phyloP scores from a whole-genome alignment of 1,139 yeast species.

The Pichia terricola region DNA sequence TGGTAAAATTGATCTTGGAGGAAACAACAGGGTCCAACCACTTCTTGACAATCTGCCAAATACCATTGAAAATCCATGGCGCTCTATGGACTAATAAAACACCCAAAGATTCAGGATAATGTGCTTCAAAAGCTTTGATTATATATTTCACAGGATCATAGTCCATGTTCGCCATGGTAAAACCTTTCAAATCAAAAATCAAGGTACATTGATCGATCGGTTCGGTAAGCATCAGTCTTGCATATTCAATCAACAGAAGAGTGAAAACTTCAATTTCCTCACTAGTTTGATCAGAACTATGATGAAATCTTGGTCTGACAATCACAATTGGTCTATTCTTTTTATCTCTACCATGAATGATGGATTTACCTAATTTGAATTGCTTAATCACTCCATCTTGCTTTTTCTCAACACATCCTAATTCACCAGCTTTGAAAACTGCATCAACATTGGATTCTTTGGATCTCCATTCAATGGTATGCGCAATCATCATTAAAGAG shows the following conservation, averaged over 20 bases:
- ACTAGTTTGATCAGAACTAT: constrained; percentile 58
- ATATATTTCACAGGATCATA: constrained; percentile 72
- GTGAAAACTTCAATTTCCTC: constrained; percentile 61
- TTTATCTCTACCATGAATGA: constrained; percentile 55
- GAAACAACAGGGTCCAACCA: constrained; percentile 92
- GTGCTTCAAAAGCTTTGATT: constrained; percentile 71
- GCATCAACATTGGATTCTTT: constrained; percentile 48
- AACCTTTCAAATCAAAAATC: constrained; percentile 66
- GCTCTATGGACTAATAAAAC: constrained; percentile 72
- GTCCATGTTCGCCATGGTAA: constrained; percentile 75
- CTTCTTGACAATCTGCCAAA: constrained; percentile 75
- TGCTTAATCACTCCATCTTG: constrained; percentile 42
- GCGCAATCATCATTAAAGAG: constrained; percentile 55
- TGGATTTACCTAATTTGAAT: constrained; percentile 49
- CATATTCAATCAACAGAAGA: constrained; percentile 57
- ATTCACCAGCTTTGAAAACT: constrained; percentile 55
- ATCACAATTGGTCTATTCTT: constrained; percentile 60
- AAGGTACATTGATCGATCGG: constrained; percentile 66
- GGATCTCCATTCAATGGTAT: constrained; percentile 62
- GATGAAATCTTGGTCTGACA: constrained; percentile 66
- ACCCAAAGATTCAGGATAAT: constrained; percentile 81
- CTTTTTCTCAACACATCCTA: constrained; percentile 26
- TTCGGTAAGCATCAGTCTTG: constrained; percentile 52
- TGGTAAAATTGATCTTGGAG: constrained; percentile 67
- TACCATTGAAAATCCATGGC: constrained; percentile 82